phyloP scores from a whole-genome alignment of 495 filamentous ascomycete genomes.

The Platismatia glauca region DNA sequence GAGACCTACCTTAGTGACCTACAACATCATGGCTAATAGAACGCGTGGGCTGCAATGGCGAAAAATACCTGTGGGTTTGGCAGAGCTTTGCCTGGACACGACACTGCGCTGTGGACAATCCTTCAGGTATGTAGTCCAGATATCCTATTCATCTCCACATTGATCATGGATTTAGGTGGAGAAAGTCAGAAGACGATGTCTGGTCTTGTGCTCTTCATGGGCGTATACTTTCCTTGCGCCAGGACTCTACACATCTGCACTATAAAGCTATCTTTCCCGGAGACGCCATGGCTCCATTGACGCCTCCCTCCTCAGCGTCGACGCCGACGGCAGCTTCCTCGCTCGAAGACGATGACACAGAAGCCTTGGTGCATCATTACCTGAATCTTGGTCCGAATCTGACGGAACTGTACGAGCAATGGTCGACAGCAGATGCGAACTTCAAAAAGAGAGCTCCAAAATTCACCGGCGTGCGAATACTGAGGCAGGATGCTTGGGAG shows the following conservation, averaged over 20 bases:
- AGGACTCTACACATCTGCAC: conserved; percentile 70
- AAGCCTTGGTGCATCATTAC: conserved; percentile 63
- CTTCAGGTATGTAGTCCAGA: conserved; percentile 47
- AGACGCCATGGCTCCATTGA: conserved; percentile 25
- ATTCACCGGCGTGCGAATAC: conserved; percentile 87
- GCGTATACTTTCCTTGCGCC: conserved; percentile 72
- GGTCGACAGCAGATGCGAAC: conserved; percentile 77
- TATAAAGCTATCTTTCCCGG: conserved; percentile 62
- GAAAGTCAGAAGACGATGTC: conserved; percentile 64
- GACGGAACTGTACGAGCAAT: conserved; percentile 69
- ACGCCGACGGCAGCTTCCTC: conserved; percentile 19
- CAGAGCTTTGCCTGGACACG: conserved; percentile 84
- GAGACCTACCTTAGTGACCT: too few relatives aligned
- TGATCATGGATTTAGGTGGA: conserved; percentile 54
- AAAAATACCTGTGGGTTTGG: conserved; percentile 67
- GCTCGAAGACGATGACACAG: conserved; percentile 50
- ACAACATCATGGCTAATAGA: conserved; percentile 25
- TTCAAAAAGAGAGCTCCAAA: conserved; percentile 80
- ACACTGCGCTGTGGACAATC: conserved; percentile 87
- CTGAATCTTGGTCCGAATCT: conserved; percentile 72
- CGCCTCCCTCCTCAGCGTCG: conserved; percentile 31
- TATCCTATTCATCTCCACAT: conserved; percentile 3
- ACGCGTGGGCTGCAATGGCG: conserved; percentile 56
- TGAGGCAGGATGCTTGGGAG: conserved; percentile 95
- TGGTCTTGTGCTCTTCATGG: conserved; percentile 89